Base-by-base conservation (phyloP, 306 rosid genomes). In the Medicago arabica region DNA sequence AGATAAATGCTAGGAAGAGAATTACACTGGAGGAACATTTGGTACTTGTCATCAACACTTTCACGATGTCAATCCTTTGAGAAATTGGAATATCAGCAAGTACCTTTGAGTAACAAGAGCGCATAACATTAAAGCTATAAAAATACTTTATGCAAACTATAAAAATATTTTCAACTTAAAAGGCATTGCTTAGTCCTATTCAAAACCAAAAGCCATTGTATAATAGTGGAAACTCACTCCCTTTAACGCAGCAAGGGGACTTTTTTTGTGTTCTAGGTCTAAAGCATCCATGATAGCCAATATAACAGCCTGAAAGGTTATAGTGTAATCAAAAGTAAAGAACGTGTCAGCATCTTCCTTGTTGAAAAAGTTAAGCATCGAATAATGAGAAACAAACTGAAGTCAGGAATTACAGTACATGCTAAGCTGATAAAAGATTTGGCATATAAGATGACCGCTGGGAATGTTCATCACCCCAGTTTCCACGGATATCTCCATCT, bases 11-110 rank as follows among this genome's bases (percentile, higher is more conserved):
- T 57, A 23, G n/a, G 1, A 60, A 28, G 41, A 60, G 66, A 31
- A 28, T 61, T 83, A 92, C 98, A 97, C 92, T 89, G 31, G 97
- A 89, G 79, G 98, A 72, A 60, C 97, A 89, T 65, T 86, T 88
- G 1, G 91, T 85, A 34, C 81, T 89, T 78, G 67, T 81, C 80
- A 95, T 92, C 83, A 92, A 80, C 3, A 92, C 89, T 81, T 82
- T 77, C 40, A 92, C 71, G 75, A 90, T 82, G 86, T 95, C 93
- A 15, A 90, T 82, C 77, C 93, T 90, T 70, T 90, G 87, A 72
- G 89, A 84, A 79, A 50, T 51, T 25, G 90, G 96, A 81, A 95
- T 73, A 78, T 88, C 93, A 19, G 90, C 88, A 44, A 92, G 91
- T 67, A 92, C 80, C 97, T 92, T 76, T 70, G 54, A 71, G 80